These are phyloP conservation scores for Phytophthora hibernalis DNA, from an alignment of 352 stramenopile species.

Conservation along the genomic window DNA sequence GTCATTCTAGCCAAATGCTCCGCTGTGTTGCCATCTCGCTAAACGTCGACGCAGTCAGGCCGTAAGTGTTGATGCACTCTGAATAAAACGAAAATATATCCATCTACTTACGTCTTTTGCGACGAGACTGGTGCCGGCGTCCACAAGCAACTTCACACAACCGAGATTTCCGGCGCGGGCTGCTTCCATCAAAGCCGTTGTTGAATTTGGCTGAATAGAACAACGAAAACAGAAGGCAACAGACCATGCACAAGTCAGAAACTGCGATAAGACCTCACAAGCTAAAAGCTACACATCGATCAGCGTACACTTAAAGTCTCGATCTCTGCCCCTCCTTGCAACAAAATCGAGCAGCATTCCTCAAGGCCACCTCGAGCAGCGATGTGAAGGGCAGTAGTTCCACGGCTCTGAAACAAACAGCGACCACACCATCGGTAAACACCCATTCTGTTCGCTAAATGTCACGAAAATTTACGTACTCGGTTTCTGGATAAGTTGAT, in stretches of 20 bases:
- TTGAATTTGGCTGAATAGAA: slow-evolving; percentile 74
- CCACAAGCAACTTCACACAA: slow-evolving; percentile 74
- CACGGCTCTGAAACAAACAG: slow-evolving; percentile 59
- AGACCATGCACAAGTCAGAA: slow-evolving; percentile 1
- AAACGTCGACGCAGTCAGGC: neutral
- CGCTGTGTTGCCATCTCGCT: slow-evolving; percentile 83
- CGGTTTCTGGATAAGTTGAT: slow-evolving; percentile 87
- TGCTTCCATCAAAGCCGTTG: slow-evolving; percentile 89
- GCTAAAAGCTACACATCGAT: neutral
- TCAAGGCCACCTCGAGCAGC: slow-evolving; percentile 77
- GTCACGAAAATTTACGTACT: slow-evolving; percentile 41
- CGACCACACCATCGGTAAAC: slow-evolving; percentile 13
- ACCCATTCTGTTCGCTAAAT: neutral
- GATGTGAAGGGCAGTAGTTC: slow-evolving; percentile 85
- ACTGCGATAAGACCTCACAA: neutral
- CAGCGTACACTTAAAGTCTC: slow-evolving; percentile 80
- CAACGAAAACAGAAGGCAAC: neutral
- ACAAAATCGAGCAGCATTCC: slow-evolving; percentile 75
- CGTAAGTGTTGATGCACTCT: neutral
- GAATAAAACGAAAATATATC: neutral
- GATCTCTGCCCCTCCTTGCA: slow-evolving; percentile 71
- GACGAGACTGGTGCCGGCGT: slow-evolving; percentile 69
- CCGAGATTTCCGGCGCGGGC: slow-evolving; percentile 80
- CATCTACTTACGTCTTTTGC: slow-evolving; percentile 75
- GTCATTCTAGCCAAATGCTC: slow-evolving; percentile 67